Base-by-base conservation (phyloP, 2,329 filamentous ascomycete genomes). In the Fusarium armeniacum region DNA sequence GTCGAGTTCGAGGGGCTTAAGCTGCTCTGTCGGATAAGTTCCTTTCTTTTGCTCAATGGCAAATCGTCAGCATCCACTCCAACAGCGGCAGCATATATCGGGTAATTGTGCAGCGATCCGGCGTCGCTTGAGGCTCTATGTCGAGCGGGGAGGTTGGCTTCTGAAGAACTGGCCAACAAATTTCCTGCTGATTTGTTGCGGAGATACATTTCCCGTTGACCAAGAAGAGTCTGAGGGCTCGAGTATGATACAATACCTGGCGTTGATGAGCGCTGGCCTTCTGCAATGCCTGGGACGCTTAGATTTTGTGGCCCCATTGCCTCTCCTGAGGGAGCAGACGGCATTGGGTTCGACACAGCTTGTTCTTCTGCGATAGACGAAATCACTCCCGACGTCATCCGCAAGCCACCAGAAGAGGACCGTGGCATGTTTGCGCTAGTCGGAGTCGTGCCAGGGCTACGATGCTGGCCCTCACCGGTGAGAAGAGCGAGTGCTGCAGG, bases 1-100 rank as follows among this genome's bases (percentile, higher is more conserved):
- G 70, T 67, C n/a, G 77, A 72, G 75, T 70, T 52, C 13, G 73
- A 71, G 41, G 74, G 68, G 67, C 80, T 76, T 49, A 82, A 66
- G 72, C 83, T 85, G 67, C 77, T 83, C 43, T 87, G 85, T 33
- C 86, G 87, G 58, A 92, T 87, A 30, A 91, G 78, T 46, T 87
- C 81, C 58, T 85, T 86, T 44, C 92, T 89, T 72, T 91, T 87
- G 43, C 88, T 91, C 20, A 96, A 83, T 0, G 92, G 90, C 70
- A 95, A 83, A 58, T 94, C 87, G 64, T 94, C 92, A 2, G 85
- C 82, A 69, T 88, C 86, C 20, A 81, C 75, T 22, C 76, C 76
- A 11, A 76, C 63, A 58, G 72, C 69, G 22, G 76, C 67, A 40
- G 73, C 62, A 53, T 78, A 76, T 58, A 76, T 73, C 16, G 77